Evolutionary conservation across 805 yeast genomes (phyloP), one percentile per base, ranked within the genome.

Genomic region (Zygotorulaspora sp.): DNA sequence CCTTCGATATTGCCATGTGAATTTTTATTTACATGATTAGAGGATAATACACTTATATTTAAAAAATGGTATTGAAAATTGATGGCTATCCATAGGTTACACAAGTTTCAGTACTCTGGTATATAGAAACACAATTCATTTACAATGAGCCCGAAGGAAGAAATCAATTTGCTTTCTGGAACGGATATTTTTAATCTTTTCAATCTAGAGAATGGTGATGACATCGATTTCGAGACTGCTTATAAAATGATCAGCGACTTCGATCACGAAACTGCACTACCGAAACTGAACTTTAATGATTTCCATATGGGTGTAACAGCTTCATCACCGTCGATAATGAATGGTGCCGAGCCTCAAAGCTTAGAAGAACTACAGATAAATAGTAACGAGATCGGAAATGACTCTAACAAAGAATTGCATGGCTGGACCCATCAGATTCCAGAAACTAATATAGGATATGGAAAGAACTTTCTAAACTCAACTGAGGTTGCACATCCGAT

Each of bases 181-280:
- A 30, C 32, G 16, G 47, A 44, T 22, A 30, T 43, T 17, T 33
- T 50, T 19, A 54, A 52, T 29, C 42, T 53, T 12, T 51, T 55
- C 24, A 62, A 58, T 29, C 41, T 54, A 22, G 59, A 53, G 38
- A 45, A 52, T 19, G 62, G 53, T 17, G 45, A 52, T 14, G 62
- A 55, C 21, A 45, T 58, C 18, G 65, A 60, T 41, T 60, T 60
- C 35, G 65, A 60, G 28, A 60, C 65, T 4, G 65, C 65, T 5
- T 60, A 58, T 34, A 51, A 54, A 32, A 47, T 58, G 52, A 42
- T 60, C 17, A 51, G 54, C 36, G 47, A 48, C 16, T 39, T 49
- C 6, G 55, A 53, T 15, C 44, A 47, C 24, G 47, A 30, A 5
- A 30, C 23, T 16, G 26, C 26, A 14, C 38, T 36, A 12, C 39